phyloP scores from a whole-genome alignment of 352 stramenopile genomes.

The Saprolegnia parasitica region DNA sequence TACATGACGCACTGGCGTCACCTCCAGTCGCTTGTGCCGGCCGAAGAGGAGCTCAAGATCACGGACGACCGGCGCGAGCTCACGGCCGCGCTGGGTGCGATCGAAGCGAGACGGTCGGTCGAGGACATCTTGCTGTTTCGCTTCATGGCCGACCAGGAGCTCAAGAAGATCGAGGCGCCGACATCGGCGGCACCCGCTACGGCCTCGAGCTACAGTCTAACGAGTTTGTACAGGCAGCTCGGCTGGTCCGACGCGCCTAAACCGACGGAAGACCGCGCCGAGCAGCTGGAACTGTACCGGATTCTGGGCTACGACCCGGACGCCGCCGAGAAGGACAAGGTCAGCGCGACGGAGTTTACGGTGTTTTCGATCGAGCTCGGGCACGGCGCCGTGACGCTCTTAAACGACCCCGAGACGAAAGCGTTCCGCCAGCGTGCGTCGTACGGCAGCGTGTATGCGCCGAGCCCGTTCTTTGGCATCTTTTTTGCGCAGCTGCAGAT shows the following conservation, averaged over 20 bases:
- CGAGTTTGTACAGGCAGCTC: conserved; percentile 1
- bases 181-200: neutral
- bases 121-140: conserved; percentile 85
- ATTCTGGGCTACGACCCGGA: conserved; percentile 79
- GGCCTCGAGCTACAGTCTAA: neutral
- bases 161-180: conserved; percentile 33
- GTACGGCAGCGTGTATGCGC: conserved; percentile 15
- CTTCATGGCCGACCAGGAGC: conserved; percentile 60
- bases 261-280: conserved; percentile 31
- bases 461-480: conserved; percentile 19
- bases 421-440: neutral
- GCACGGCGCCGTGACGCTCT: conserved; percentile 68
- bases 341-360: conserved; percentile 51
- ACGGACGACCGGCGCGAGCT: conserved; percentile 24
- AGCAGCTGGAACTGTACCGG: conserved; percentile 81
- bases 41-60: conserved; percentile 40
- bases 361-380: conserved; percentile 65
- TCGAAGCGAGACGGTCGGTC: conserved; percentile 61
- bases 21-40: conserved; percentile 33
- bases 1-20: conserved; percentile 70
- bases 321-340: conserved; percentile 32
- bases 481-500: conserved; percentile 15
- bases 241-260: neutral
- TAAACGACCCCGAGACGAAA: conserved; percentile 70
- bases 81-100: conserved; percentile 48